Evolutionary conservation across 495 filamentous ascomycete species (phyloP).

Genomic region (Aspergillus haitiensis): DNA sequence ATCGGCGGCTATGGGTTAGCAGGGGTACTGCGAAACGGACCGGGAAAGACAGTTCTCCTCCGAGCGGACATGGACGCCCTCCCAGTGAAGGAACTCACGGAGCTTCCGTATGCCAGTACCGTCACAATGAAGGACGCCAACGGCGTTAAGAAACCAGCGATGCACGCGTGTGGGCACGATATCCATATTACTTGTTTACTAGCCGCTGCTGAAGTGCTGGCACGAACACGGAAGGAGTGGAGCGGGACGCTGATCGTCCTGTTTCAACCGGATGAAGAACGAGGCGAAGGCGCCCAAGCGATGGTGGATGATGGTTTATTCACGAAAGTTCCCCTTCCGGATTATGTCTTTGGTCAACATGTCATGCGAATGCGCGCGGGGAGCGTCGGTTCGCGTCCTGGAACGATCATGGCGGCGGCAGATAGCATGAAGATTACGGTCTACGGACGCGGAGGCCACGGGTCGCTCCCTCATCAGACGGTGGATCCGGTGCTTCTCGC

Average conservation of each 20-base stretch:
- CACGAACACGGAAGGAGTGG: slow-evolving; percentile 37
- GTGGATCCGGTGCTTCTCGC: slow-evolving; percentile 55
- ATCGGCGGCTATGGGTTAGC: slow-evolving; percentile 53
- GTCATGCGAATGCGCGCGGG: slow-evolving; percentile 51
- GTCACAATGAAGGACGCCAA: slow-evolving; percentile 44
- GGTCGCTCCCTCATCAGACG: slow-evolving; percentile 49
- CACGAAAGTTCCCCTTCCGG: slow-evolving; percentile 47
- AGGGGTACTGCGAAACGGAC: slow-evolving; percentile 48
- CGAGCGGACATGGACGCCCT: slow-evolving; percentile 58
- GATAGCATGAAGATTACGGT: slow-evolving; percentile 54
- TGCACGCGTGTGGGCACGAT: slow-evolving; percentile 60
- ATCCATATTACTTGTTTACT: slow-evolving; percentile 58
- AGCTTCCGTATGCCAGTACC: slow-evolving; percentile 49
- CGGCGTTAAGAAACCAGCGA: slow-evolving; percentile 48
- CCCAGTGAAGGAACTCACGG: slow-evolving; percentile 52
- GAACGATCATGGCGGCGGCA: slow-evolving; percentile 48
- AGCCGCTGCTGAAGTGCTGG: slow-evolving; percentile 47
- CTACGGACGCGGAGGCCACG: slow-evolving; percentile 55
- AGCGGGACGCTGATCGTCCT: slow-evolving; percentile 53
- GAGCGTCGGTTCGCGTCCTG: slow-evolving; percentile 36
- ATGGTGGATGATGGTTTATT: slow-evolving; percentile 58
- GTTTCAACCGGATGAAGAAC: slow-evolving; percentile 57
- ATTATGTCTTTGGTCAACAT: slow-evolving; percentile 54
- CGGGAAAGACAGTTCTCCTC: slow-evolving; percentile 50
- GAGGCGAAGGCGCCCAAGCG: slow-evolving; percentile 50